Base-by-base conservation (phyloP, 768 basidiomycete genomes). In the Boletales sp. region DNA sequence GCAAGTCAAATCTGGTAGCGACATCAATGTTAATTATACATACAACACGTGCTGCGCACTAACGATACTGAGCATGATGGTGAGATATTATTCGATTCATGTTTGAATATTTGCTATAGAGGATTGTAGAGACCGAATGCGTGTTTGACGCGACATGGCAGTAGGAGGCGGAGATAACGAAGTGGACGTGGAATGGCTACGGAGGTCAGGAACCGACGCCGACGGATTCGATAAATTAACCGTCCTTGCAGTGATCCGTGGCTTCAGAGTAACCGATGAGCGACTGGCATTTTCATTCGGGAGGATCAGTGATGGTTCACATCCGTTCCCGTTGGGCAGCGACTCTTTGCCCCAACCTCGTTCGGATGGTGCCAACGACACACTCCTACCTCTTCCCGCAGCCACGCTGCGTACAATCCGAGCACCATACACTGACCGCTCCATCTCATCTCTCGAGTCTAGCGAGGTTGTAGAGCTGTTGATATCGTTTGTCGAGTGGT, bases 371-470 rank as follows among this genome's bases (percentile, higher is more conserved):
- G 64, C 57, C 48, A 66, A 54, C 40, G 69, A 74, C 46, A 56
- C 61, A 59, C 75, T 78, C 53, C 72, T 72, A 54, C 71, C 67
- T 55, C 74, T 64, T 39, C 74, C 71, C 15, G 76, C 71, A 12
- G 70, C 77, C n/a, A 82, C 80, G 47, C 76, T 83, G 55, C 78
- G 70, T 47, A 84, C 76, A 45, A 84, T 70, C 57, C 83, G 72
- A 30, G 82, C 70, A 17, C 74, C 77, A 40, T 70, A 68, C 43
- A 62, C 50, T 7, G 47, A 45, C 50, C 32, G 53, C 42, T 58
- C 58, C 54, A 48, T 53, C 43, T 57, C 55, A 31, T 53, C 52
- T 50, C 52, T 53, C 38, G 47, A 49, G 40, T 72, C 66, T 63
- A 82, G 64, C 51, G 77, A 79, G 45, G 67, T 67, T 30, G 74